phyloP scores from a whole-genome alignment of 305 asterid genomes.

The Withania somnifera region DNA sequence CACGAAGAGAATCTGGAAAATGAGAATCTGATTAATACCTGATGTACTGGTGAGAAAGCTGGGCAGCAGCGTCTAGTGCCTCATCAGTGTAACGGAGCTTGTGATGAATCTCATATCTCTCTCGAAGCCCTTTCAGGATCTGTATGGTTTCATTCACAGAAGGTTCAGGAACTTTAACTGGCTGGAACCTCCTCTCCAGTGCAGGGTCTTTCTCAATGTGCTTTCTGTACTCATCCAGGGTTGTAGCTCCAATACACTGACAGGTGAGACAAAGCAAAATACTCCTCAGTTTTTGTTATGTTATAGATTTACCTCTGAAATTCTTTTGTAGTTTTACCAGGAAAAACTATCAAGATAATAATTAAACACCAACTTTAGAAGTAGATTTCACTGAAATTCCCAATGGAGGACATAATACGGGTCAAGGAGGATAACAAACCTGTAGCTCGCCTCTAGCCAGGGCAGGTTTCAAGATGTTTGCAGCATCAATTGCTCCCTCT shows the following conservation, averaged over 20 bases:
- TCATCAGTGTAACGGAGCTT: conserved; percentile 95
- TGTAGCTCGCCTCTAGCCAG: conserved; percentile 95
- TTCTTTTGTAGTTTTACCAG: neutral
- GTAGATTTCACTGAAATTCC: neutral
- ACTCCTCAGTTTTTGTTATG: neutral
- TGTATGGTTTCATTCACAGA: conserved; percentile 88
- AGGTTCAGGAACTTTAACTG: conserved; percentile 96
- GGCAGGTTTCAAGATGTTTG: conserved; percentile 93
- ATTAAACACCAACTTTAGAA: neutral
- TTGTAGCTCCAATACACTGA: conserved; percentile 97
- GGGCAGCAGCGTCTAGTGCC: conserved; percentile 80
- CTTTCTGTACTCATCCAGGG: conserved; percentile 90
- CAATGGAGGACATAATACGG: neutral
- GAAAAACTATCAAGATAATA: neutral
- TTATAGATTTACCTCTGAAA: neutral
- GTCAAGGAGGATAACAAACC: conserved; percentile 29
- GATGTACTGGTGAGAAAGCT: conserved; percentile 84
- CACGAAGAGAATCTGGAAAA: neutral
- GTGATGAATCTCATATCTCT: conserved; percentile 94
- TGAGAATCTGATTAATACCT: conserved; percentile 33
- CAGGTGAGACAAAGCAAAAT: neutral
- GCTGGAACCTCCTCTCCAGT: conserved; percentile 89
- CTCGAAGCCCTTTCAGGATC: conserved; percentile 85
- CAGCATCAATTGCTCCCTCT: conserved; percentile 98
- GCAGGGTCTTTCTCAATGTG: conserved; percentile 99